These are phyloP conservation scores for Abelmoschus esculentus DNA, from an alignment of 345 rosid genomes.

Conservation along the genomic window DNA sequence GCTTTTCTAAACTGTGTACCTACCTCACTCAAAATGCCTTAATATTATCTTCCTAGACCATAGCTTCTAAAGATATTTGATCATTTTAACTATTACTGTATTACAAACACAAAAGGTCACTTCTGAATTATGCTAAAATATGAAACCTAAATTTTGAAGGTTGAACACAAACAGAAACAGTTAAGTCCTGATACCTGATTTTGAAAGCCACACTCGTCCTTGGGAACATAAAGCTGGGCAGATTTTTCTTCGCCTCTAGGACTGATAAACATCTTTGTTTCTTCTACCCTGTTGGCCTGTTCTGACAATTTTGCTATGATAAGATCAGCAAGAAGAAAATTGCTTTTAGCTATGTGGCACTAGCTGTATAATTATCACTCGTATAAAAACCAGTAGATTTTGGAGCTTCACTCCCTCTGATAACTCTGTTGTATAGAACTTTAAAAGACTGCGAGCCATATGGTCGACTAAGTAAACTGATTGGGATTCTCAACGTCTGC, in stretches of 20 bases:
- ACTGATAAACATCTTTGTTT: slow-evolving; percentile 8
- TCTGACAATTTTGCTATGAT: slow-evolving; percentile 9
- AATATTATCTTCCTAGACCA: neutral
- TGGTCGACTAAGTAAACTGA: slow-evolving; percentile 83
- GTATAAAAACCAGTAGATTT: slow-evolving; percentile 33
- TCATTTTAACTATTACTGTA: no score
- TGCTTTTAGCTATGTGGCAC: slow-evolving; percentile 26
- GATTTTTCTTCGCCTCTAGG: slow-evolving; percentile 12
- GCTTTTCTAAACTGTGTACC: neutral
- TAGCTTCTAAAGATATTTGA: no score
- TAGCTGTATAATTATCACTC: slow-evolving; percentile 33
- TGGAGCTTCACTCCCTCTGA: slow-evolving; percentile 72
- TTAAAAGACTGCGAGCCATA: slow-evolving; percentile 88
- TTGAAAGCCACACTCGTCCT: neutral
- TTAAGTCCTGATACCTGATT: slow-evolving; percentile 22
- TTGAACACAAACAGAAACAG: neutral
- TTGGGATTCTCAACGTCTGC: slow-evolving; percentile 87
- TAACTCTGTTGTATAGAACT: slow-evolving; percentile 60
- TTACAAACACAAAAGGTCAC: neutral
- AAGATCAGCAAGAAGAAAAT: slow-evolving; percentile 10
- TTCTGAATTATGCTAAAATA: neutral
- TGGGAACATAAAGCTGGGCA: slow-evolving; percentile 12
- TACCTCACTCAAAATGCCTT: neutral
- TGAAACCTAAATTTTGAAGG: neutral
- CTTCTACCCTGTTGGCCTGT: slow-evolving; percentile 6